Evolutionary conservation across 495 filamentous ascomycete species (phyloP).

Genomic region (Arthonia radiata): DNA sequence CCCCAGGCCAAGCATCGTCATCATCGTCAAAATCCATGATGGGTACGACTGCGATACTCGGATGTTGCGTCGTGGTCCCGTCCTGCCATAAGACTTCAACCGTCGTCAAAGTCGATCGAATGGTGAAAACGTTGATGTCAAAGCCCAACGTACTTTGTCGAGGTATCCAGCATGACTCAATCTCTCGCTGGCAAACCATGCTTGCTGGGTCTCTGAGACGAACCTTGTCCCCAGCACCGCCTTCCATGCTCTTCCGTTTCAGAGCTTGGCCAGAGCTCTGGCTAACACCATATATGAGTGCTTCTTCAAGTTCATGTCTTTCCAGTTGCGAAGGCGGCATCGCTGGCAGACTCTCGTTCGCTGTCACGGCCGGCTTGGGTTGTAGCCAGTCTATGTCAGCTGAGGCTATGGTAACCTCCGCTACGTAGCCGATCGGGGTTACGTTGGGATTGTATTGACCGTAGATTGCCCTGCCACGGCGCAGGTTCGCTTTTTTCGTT

Average conservation of each 20-base stretch:
- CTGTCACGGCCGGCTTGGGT: not conserved
- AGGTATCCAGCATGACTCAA: constrained; percentile 20
- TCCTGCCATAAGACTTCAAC: constrained; percentile 37
- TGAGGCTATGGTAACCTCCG: constrained; percentile 17
- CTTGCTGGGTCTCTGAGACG: constrained; percentile 24
- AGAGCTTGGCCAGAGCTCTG: too few species aligned
- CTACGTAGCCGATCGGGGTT: constrained; percentile 20
- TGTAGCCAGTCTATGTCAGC: constrained; percentile 25
- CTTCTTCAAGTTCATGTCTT: constrained; percentile 6
- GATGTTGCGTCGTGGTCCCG: constrained; percentile 20
- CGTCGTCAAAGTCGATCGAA: constrained; percentile 19
- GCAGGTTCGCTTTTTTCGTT: constrained; percentile 25
- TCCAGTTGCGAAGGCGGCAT: too few species aligned
- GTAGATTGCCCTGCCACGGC: constrained; percentile 22
- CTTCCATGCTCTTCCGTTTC: too few species aligned
- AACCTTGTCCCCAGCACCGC: constrained; percentile 20
- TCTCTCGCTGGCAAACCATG: constrained; percentile 9
- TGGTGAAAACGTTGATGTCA: constrained; percentile 30
- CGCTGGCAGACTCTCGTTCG: too few species aligned
- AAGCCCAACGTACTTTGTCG: constrained; percentile 25
- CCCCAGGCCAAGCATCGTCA: constrained; percentile 33
- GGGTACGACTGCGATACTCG: constrained; percentile 17
- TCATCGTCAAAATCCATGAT: constrained; percentile 24
- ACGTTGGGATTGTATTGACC: constrained; percentile 22
- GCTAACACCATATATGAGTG: too few species aligned